Evolutionary conservation across 1,284 basidiomycete species (phyloP), one percentile per base, ranked within the genome.

Genomic region (Xerocomus amazonicus): DNA sequence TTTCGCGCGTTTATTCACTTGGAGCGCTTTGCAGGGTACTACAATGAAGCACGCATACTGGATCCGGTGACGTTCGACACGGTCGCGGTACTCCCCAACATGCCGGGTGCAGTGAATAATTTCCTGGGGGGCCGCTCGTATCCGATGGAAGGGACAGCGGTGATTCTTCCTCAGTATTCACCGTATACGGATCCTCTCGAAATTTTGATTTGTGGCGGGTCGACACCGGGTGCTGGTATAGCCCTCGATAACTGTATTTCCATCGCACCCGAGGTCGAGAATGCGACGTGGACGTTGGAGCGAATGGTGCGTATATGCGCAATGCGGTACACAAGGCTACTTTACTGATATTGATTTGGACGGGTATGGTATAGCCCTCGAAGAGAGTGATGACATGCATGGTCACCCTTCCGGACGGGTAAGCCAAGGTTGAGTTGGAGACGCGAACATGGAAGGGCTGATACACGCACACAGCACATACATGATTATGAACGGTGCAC

Each of bases 141-240:
- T 58, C 90, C 90, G 2, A 73, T 87, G 60, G 81, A 86, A 60
- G 87, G 86, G 9, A 75, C 85, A 2, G 79, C 81, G 0, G 77
- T 87, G 26, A 65, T 90, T 12, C 70, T 92, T 14, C 90, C 87
- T 6, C 82, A 84, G 56, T 63, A 75, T 46, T 76, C 81, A 0
- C 87, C 87, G 0, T 90, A 88, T 60, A 83, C 85, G 0, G 83
- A 83, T 47, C 80, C 81, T n/a, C 66, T 85, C 4, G 74, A 77
- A 43, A 62, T 92, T 13, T 62, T 92, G 9, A 72, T 90, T 31
- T 92, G 90, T 54, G 90, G 90, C 60, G 90, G 90, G 7, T 88
- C 84, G 0, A 80, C 80, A 46, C 68, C 63, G 5, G 76, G 77
- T 14, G 71, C 69, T 19, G 78, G 70, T 9, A 65, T 74, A 9